Percentiles rank a stretch among this genome's conserved stretches.
Evolutionary conservation across 164 flowering plant species (phyloP).

Genomic region (Piper longum): DNA sequence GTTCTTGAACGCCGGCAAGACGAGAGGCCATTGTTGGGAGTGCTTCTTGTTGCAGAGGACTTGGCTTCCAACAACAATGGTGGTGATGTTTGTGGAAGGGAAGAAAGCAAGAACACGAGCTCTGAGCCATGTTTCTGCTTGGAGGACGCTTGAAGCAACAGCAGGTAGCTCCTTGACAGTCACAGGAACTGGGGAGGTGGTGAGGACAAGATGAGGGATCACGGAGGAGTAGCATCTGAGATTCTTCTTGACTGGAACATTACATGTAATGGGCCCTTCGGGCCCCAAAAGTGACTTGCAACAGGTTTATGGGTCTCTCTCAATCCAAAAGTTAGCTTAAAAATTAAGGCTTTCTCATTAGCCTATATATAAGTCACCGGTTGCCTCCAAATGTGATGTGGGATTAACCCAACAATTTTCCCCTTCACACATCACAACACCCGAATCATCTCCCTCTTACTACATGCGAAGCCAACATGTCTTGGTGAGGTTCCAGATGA

Average conservation of each 20-base stretch:
- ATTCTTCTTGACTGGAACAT: conserved; percentile 36
- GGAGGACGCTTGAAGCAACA: conserved; percentile 44
- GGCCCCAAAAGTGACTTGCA: no score
- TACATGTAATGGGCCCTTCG: no score
- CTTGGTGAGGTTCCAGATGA: no score
- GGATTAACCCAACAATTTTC: no score
- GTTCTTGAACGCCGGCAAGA: conserved; percentile 48
- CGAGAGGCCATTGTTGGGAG: conserved; percentile 20
- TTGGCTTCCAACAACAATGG: conserved; percentile 47
- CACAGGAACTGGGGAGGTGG: conserved; percentile 26
- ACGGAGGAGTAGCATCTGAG: conserved; percentile 19
- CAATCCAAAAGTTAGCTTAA: no score
- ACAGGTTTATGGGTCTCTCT: no score
- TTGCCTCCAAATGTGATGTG: no score
- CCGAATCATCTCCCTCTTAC: no score
- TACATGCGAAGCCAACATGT: no score
- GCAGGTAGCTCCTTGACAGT: conserved; percentile 22
- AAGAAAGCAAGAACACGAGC: conserved; percentile 39
- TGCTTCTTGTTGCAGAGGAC: conserved; percentile 30
- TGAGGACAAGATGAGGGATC: conserved; percentile 14
- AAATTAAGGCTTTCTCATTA: no score
- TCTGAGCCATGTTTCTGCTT: conserved; percentile 67
- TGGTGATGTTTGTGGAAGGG: conserved; percentile 44
- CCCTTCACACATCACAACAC: no score
- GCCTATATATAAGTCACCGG: no score